These are phyloP conservation scores for Rhododendron griersonianum DNA, from an alignment of 148 eudicot genomes.

Conservation along the genomic window DNA sequence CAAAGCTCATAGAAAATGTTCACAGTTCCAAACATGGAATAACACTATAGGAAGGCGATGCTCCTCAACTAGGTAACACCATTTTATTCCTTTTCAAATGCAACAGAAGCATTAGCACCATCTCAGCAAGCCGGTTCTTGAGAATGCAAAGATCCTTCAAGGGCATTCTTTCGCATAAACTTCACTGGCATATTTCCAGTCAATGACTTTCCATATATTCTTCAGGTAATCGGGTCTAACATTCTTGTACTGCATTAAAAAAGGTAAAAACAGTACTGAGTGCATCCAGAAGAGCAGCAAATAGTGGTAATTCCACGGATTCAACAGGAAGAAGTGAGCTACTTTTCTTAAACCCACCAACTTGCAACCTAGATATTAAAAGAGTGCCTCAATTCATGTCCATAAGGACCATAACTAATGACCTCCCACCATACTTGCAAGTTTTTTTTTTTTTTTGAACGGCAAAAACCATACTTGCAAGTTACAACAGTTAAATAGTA, in stretches of 20 bases:
- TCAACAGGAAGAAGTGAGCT: background rate
- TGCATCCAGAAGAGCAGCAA: background rate
- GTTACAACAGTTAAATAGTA: background rate
- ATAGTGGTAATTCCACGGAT: background rate
- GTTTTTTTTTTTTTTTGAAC: background rate
- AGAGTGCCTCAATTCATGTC: background rate
- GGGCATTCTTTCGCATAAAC: conserved; percentile 70
- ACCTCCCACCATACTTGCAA: background rate
- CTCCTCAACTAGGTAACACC: background rate
- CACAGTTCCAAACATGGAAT: background rate
- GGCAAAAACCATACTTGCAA: background rate
- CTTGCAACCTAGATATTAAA: background rate
- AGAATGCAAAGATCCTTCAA: conserved; percentile 9
- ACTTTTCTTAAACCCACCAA: background rate
- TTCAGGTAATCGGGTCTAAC: conserved; percentile 82
- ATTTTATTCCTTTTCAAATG: background rate
- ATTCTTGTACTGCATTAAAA: conserved; percentile 70
- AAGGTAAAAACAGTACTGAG: background rate
- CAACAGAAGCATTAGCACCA: background rate
- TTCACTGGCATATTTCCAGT: conserved; percentile 77
- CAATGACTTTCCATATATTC: conserved; percentile 82
- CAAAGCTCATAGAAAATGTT: background rate
- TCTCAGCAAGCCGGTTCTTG: background rate
- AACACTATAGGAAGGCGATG: background rate
- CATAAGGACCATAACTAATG: background rate